phyloP scores from a whole-genome alignment of 2,329 filamentous ascomycete species.

The Neofusicoccum ribis region DNA sequence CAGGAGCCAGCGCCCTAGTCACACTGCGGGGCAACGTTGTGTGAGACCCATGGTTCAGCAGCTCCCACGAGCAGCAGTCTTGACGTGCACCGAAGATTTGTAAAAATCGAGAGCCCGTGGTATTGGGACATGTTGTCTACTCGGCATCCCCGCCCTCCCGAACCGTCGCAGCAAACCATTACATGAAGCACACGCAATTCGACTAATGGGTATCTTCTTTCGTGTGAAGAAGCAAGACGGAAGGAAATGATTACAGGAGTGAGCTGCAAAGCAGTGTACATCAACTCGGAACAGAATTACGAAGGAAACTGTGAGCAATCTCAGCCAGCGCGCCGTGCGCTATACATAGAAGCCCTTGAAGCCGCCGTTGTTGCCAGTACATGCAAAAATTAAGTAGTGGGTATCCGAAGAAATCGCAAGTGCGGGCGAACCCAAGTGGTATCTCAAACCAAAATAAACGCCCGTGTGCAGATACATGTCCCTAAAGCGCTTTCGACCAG shows the following conservation, averaged over 20 bases:
- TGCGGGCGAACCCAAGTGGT: conserved; percentile 13
- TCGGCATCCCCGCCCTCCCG: conserved; percentile 4
- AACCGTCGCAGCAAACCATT: not conserved
- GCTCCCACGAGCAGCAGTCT: not conserved
- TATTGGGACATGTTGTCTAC: conserved; percentile 1
- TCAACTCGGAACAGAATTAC: conserved; percentile 5
- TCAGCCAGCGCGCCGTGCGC: conserved; percentile 3
- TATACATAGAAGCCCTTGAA: conserved; percentile 10
- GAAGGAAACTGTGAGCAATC: conserved; percentile 15
- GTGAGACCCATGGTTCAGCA: conserved; percentile 10
- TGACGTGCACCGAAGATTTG: conserved; percentile 12
- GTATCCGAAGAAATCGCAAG: conserved; percentile 16
- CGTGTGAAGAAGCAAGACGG: conserved; percentile 12
- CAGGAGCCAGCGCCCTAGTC: not conserved
- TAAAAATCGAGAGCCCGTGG: not conserved
- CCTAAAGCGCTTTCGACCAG: conserved; percentile 18
- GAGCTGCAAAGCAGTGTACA: conserved; percentile 2
- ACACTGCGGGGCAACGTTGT: conserved; percentile 7
- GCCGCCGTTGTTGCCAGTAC: conserved; percentile 16
- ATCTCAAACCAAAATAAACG: conserved; percentile 18
- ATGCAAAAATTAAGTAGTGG: conserved; percentile 18
- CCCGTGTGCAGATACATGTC: conserved; percentile 15
- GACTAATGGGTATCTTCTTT: conserved; percentile 15
- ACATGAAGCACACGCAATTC: conserved; percentile 3
- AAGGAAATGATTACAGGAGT: conserved; percentile 6